Conservation (phyloP, 2,329 filamentous ascomycete species). For the Beauveria rudraprayagi region DNA sequence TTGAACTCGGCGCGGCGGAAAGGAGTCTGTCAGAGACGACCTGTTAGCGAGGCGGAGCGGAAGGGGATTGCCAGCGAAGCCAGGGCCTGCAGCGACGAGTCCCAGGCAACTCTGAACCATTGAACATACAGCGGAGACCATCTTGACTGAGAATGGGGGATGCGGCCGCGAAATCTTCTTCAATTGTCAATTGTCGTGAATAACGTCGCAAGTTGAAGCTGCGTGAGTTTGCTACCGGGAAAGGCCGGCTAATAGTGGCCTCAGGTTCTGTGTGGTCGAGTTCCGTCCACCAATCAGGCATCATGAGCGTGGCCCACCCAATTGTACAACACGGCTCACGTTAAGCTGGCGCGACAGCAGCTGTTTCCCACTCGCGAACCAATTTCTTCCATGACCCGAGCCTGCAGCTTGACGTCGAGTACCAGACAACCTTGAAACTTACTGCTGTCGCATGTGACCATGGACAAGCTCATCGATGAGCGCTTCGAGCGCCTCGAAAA, state of each 20-base stretch:
- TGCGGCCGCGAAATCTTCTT: constrained; percentile 23
- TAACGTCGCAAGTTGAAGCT: constrained; percentile 1
- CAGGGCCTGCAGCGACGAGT: background rate
- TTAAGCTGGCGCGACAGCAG: background rate
- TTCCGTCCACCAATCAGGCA: background rate
- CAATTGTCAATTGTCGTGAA: constrained; percentile 25
- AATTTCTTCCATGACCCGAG: background rate
- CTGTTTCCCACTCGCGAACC: background rate
- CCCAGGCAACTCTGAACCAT: background rate
- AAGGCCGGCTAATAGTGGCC: constrained; percentile 11
- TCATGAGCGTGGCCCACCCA: background rate
- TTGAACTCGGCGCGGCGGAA: constrained; percentile 43
- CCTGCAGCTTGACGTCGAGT: background rate
- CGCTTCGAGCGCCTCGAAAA: constrained; percentile 61
- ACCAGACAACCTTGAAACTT: background rate
- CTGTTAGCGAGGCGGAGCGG: constrained; percentile 13
- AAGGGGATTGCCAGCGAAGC: background rate
- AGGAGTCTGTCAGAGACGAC: constrained; percentile 32
- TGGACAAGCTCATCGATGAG: constrained; percentile 55
- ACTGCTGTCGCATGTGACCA: constrained; percentile 21
- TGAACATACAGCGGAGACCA: constrained; percentile 32
- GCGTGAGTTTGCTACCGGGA: constrained; percentile 12
- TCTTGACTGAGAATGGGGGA: constrained; percentile 27
- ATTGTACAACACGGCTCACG: background rate
- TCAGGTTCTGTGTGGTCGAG: constrained; percentile 8